Conservation (phyloP, 2,329 filamentous ascomycete genomes). For the Paracoccidioides lutzii region DNA sequence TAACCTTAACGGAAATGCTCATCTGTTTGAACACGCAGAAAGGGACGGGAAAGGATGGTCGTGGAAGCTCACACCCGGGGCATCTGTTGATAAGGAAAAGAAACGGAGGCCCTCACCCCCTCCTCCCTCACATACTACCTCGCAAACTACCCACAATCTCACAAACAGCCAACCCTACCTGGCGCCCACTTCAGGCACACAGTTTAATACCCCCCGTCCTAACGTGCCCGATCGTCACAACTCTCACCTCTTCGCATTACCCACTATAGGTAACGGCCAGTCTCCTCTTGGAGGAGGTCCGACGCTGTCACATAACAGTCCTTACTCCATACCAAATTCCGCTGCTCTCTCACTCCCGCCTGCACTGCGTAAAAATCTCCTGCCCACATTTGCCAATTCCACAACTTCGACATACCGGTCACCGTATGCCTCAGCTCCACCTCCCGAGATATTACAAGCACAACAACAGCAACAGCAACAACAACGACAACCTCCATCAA, state of each 20-base stretch:
- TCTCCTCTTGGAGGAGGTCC: background rate
- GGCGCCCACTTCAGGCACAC: constrained; percentile 23
- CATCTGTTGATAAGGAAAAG: constrained; percentile 47
- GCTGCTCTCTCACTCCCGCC: constrained; percentile 20
- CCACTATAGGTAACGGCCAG: background rate
- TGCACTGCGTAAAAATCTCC: constrained; percentile 28
- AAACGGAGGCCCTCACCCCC: constrained; percentile 37
- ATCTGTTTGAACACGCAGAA: constrained; percentile 47
- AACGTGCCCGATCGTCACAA: background rate
- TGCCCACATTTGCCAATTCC: constrained; percentile 26
- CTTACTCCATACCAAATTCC: constrained; percentile 9
- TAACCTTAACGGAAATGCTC: constrained; percentile 46
- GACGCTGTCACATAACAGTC: constrained; percentile 3
- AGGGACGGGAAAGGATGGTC: constrained; percentile 51
- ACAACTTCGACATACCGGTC: constrained; percentile 28
- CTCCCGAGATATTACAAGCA: constrained; percentile 22
- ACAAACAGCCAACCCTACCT: constrained; percentile 28
- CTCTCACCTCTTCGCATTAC: constrained; percentile 1
- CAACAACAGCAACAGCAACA: constrained; percentile 8
- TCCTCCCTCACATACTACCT: constrained; percentile 13
- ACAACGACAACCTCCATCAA: constrained; percentile 8
- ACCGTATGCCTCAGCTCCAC: constrained; percentile 28
- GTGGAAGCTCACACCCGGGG: constrained; percentile 47
- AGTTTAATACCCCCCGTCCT: constrained; percentile 15
- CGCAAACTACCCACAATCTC: constrained; percentile 17